Percentiles rank a stretch among this genome's conserved stretches.
These are phyloP conservation scores for Penicillium manginii DNA, from an alignment of 495 filamentous ascomycete species.

Conservation along the genomic window DNA sequence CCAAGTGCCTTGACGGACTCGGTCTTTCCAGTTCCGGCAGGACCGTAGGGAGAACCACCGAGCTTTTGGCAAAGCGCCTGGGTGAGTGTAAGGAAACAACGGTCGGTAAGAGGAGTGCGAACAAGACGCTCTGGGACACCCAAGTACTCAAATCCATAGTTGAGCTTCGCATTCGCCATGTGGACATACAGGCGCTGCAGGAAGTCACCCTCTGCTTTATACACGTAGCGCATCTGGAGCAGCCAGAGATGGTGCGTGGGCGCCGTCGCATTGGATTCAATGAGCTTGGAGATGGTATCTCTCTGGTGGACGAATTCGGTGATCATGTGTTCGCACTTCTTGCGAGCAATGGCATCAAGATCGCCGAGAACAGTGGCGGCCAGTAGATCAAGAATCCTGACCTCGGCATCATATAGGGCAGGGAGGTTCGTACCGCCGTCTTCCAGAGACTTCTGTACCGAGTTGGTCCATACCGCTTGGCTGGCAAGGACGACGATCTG, in stretches of 20 bases:
- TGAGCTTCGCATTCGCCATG: constrained; percentile 95
- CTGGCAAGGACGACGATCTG: constrained; percentile 95
- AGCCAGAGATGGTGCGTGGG: constrained; percentile 89
- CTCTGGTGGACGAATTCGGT: constrained; percentile 98
- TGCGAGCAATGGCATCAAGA: constrained; percentile 80
- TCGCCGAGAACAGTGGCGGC: constrained; percentile 90
- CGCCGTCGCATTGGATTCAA: constrained; percentile 71
- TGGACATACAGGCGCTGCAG: constrained; percentile 84
- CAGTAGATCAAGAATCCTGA: constrained; percentile 78
- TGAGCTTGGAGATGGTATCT: constrained; percentile 83
- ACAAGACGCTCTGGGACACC: constrained; percentile 95
- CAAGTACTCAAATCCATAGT: constrained; percentile 97
- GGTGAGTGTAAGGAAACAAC: constrained; percentile 96
- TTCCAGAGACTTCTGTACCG: constrained; percentile 74
- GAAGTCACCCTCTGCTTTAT: constrained; percentile 77
- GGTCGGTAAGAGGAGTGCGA: constrained; percentile 92
- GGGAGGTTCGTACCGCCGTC: constrained; percentile 69
- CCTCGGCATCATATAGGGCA: constrained; percentile 71
- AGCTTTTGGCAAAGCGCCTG: constrained; percentile 94
- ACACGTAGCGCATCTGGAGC: constrained; percentile 97
- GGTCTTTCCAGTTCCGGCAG: constrained; percentile 98
- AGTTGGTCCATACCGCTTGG: constrained; percentile 91
- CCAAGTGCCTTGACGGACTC: constrained; percentile 98
- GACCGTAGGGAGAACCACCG: constrained; percentile 95
- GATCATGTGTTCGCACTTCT: constrained; percentile 98